Evolutionary conservation across 257 asterid species (phyloP), one percentile per base, ranked within the genome.

Genomic region (Misopates orontium): DNA sequence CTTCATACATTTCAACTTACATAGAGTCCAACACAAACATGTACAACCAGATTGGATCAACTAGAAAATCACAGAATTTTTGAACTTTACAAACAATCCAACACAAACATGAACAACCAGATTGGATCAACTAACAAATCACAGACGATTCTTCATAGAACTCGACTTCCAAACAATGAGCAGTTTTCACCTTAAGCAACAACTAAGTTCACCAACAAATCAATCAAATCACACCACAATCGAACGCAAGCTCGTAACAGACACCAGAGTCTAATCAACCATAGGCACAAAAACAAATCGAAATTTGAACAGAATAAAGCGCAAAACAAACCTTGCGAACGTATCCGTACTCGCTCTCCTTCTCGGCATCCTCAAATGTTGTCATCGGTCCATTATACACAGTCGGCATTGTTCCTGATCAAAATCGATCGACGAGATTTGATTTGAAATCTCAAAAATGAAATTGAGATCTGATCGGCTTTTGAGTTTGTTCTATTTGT

Each of bases 291-390:
- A 0, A 39, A 49, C 18, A 58, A 52, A 54, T 20, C 20, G 56
- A 59, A 60, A 28, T 8, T 8, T 1, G 36, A 16, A 10, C 16
- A 55, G 39, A 67, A 19, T 10, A 20, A n/a, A n/a, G n/a, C n/a
- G n/a, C n/a, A n/a, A n/a, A n/a, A n/a, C n/a, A n/a, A n/a, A 93
- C 99, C 97, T 93, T 93, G 75, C 99, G 89, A 59, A 93, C 99
- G 75, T 93, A 93, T 22, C 99, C 99, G 55, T 86, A 93, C 92
- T 93, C 99, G 94, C 97, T 93, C 86, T 93, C 99, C 97, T 93
- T 93, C 69, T 93, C 97, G 67, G 97, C 93, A 81, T 93, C 99
- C 84, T 93, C 96, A 78, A 93, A 93, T 60, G 99, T 93, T 25
- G 99, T 93, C 67, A 93, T 4, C 17, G 95, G 87, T 14, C 88